These are phyloP conservation scores for Xylaria venustula DNA, from an alignment of 495 filamentous ascomycete genomes.

Conservation along the genomic window DNA sequence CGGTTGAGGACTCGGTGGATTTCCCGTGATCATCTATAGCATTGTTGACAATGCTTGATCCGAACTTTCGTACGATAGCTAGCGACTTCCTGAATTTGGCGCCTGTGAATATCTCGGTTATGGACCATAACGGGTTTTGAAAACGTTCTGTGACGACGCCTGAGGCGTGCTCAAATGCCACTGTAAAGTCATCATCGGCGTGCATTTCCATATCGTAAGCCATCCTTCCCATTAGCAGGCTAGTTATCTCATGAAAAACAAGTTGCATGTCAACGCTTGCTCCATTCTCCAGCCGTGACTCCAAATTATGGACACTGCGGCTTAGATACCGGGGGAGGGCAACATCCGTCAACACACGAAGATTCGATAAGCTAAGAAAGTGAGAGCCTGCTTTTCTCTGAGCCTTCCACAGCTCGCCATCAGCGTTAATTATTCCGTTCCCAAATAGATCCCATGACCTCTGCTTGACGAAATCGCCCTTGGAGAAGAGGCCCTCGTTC, in stretches of 20 bases:
- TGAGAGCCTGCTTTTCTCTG: conserved; percentile 59
- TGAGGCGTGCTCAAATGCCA: conserved; percentile 58
- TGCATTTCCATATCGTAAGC: conserved; percentile 65
- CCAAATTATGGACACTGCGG: conserved; percentile 38
- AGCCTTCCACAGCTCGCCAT: conserved; percentile 59
- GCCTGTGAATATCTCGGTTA: conserved; percentile 54
- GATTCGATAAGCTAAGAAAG: conserved; percentile 56
- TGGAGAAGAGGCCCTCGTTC: conserved; percentile 55
- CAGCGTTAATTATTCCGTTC: conserved; percentile 62
- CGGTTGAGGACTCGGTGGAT: not conserved
- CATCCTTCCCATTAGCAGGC: conserved; percentile 59
- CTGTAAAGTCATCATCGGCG: conserved; percentile 54
- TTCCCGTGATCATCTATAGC: conserved; percentile 34
- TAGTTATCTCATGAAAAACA: conserved; percentile 59
- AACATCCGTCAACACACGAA: conserved; percentile 54
- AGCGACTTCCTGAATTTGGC: conserved; percentile 44
- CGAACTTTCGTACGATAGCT: conserved; percentile 47
- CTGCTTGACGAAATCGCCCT: conserved; percentile 56
- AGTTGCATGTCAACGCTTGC: conserved; percentile 50
- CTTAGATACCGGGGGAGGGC: conserved; percentile 51
- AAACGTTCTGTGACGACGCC: conserved; percentile 58
- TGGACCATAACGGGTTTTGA: conserved; percentile 58
- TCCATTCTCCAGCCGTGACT: conserved; percentile 17
- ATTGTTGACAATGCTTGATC: conserved; percentile 48
- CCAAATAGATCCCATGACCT: conserved; percentile 62